Base-by-base conservation (phyloP, 805 yeast species). In the Dipodascopsis tothii region DNA sequence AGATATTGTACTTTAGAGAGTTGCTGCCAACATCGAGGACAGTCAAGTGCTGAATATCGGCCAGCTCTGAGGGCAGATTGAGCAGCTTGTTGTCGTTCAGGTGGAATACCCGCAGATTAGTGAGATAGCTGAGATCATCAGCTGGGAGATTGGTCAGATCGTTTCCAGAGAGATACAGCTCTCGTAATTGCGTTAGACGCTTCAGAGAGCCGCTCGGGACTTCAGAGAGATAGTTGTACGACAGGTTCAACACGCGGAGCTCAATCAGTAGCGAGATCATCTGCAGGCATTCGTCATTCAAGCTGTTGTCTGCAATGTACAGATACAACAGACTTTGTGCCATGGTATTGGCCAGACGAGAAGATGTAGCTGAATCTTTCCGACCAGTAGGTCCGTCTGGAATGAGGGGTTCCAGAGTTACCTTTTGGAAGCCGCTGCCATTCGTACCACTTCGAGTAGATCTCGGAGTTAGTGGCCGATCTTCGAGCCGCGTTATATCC, bases 1-100 rank as follows among this genome's bases (percentile, higher is more conserved):
- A 82, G 44, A 90, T 86, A 56, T 92, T 92, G 63, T 92, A 92
- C 57, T 87, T 84, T 63, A 92, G 69, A 48, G 80, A 81, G 61
- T 92, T 92, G 2, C 94, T 84, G 3, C 96, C 95, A 16, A 85
- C 92, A 65, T 92, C 99, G 30, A 92, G 71, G 6, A 79, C 81
- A 25, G 73, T 74, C 57, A 92, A 66, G 21, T 75, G 72, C 1
- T 65, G 59, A 37, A 87, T 71, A 45, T 80, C 80, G 5, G 90
- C 78, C 38, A 92, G 63, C 59, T 90, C 98, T 0, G 95, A 81
- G 0, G 98, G 97, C 35, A 92, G 65, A 0, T 95, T 76, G 37
- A 83, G 83, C 51, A 92, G 72, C 58, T 83, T 82, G 61, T 92
- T 92, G 54, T 85, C 84, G 60, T 90, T 92, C 52, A 87, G 60